phyloP scores from a whole-genome alignment of 495 filamentous ascomycete genomes.

The Penicillium steckii region DNA sequence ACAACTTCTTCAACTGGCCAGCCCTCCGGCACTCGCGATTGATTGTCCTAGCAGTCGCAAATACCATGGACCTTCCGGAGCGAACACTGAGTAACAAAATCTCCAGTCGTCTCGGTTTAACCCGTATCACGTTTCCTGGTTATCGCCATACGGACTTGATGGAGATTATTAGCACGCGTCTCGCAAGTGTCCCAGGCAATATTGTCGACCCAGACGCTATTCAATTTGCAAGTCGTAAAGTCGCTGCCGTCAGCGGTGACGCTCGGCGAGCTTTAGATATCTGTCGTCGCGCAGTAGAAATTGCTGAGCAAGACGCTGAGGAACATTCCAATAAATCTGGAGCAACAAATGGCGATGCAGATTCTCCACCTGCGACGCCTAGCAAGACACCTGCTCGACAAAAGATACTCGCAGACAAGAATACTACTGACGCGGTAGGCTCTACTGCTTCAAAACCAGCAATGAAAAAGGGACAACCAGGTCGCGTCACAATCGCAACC shows the following conservation, averaged over 20 bases:
- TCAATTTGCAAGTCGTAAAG: constrained; percentile 94
- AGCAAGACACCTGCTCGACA: constrained; percentile 44
- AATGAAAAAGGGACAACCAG: constrained; percentile 38
- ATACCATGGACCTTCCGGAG: constrained; percentile 99
- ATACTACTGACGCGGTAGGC: not conserved
- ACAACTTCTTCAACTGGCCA: constrained; percentile 99
- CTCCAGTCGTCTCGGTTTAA: constrained; percentile 83
- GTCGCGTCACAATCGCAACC: constrained; percentile 81
- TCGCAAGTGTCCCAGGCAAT: constrained; percentile 81
- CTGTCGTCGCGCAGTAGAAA: constrained; percentile 90
- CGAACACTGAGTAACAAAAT: constrained; percentile 98
- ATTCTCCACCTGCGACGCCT: constrained; percentile 43
- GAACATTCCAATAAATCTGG: constrained; percentile 29
- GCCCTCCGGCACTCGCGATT: constrained; percentile 83
- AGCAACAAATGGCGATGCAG: constrained; percentile 27
- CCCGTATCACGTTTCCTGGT: constrained; percentile 92
- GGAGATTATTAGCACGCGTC: constrained; percentile 88
- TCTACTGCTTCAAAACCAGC: constrained; percentile 14
- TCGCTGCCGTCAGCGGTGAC: constrained; percentile 93
- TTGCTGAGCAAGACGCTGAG: constrained; percentile 73
- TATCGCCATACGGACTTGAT: constrained; percentile 98
- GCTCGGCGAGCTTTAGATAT: constrained; percentile 92
- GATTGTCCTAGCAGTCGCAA: constrained; percentile 95
- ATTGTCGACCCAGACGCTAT: constrained; percentile 92
- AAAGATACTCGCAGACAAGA: constrained; percentile 16